Percentiles rank a stretch among this genome's conserved stretches.
phyloP scores from a whole-genome alignment of 2,329 filamentous ascomycete species.

The Diaporthe sp. region DNA sequence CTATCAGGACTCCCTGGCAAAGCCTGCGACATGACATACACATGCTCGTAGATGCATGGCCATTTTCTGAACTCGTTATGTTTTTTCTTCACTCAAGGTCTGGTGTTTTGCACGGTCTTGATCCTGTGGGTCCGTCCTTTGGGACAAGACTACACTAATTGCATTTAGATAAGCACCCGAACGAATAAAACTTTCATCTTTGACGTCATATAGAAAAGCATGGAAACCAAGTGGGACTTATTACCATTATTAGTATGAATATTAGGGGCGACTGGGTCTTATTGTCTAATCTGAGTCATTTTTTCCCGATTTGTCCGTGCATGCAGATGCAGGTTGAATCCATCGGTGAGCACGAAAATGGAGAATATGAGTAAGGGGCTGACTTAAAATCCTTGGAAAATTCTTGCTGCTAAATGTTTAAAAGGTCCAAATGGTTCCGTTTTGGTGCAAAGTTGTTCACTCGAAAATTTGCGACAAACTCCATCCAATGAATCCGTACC shows the following conservation, averaged over 20 bases:
- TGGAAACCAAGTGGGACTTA: slow-evolving; percentile 3
- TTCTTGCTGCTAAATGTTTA: neutral
- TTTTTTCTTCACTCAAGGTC: too few relatives aligned
- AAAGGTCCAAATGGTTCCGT: neutral
- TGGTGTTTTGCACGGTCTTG: neutral
- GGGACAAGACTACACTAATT: neutral
- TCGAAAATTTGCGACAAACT: too few relatives aligned
- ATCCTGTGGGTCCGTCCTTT: neutral
- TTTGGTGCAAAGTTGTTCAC: too few relatives aligned
- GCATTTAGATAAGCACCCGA: neutral
- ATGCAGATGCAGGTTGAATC: neutral
- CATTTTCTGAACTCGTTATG: neutral
- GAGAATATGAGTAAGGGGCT: slow-evolving; percentile 8
- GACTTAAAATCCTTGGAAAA: neutral
- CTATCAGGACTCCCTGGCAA: too few relatives aligned
- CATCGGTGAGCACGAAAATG: slow-evolving; percentile 6
- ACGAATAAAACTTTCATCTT: neutral
- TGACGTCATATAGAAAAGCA: slow-evolving; percentile 20
- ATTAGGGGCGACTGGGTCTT: neutral
- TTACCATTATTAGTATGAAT: neutral
- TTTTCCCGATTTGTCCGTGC: neutral
- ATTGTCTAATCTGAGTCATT: slow-evolving; percentile 15
- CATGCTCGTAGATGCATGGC: neutral
- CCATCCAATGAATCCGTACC: neutral
- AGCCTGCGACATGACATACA: too few relatives aligned